phyloP scores from a whole-genome alignment of 768 basidiomycete genomes.

The Nidularia sp. region DNA sequence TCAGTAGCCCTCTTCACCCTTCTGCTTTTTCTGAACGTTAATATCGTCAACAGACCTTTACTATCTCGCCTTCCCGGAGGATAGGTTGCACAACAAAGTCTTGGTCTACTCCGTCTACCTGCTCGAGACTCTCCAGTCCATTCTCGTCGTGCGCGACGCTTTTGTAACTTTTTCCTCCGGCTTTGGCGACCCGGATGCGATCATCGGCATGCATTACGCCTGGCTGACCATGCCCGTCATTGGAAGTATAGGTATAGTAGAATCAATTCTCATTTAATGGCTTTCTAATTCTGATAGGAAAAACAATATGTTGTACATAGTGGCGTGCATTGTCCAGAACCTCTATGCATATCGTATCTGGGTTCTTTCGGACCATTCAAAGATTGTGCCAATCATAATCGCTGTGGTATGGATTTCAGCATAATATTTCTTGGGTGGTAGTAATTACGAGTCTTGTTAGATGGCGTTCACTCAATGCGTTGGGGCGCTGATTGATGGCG shows the following conservation, averaged over 20 bases:
- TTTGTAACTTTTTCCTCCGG: conserved; percentile 1
- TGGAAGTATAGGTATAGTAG: neutral
- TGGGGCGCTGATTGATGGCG: too few species aligned
- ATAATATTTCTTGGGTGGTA: neutral
- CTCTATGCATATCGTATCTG: neutral
- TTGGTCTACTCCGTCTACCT: conserved; percentile 9
- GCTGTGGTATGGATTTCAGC: neutral
- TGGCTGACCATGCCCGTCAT: neutral
- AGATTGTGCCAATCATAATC: neutral
- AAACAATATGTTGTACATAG: neutral
- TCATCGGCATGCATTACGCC: neutral
- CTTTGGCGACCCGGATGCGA: neutral
- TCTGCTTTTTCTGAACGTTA: too few species aligned
- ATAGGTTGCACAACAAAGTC: conserved; percentile 5
- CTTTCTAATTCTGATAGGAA: neutral
- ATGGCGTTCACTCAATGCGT: too few species aligned
- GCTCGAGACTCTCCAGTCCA: conserved; percentile 8
- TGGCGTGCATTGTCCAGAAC: neutral
- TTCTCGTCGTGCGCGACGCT: conserved; percentile 2
- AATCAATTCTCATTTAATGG: neutral
- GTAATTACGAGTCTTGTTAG: too few species aligned
- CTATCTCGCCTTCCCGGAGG: conserved; percentile 11
- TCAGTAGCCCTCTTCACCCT: too few species aligned
- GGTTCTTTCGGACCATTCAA: neutral
- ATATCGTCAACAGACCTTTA: conserved; percentile 13